Base-by-base conservation (phyloP, 2,329 filamentous ascomycete genomes). In the Colletotrichum nymphaeae region DNA sequence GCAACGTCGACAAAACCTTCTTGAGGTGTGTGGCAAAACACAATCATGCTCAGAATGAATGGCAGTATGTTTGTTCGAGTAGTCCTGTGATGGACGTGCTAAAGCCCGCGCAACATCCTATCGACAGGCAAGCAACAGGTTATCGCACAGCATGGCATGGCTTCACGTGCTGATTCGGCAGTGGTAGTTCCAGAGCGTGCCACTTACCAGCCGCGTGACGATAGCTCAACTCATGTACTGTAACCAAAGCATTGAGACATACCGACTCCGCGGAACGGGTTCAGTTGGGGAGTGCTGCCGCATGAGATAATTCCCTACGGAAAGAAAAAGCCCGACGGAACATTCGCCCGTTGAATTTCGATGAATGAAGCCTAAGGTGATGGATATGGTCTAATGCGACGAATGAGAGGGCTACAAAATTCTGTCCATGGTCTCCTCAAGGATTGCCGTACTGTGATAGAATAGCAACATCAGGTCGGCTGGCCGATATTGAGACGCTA, bases 401-500 rank as follows among this genome's bases (percentile, higher is more conserved):
- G 64, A 62, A n/a, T 26, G 19, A 37, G 59, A 62, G 32, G 6
- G 37, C 53, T 59, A n/a, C 28, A 16, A 32, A 9, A 46, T 26
- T 19, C 55, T 26, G 22, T 42, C 14, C n/a, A 60, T 32, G 56
- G 32, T 35, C 24, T 65, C 56, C 63, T 66, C 59, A 67, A 62
- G 58, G 71, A 56, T 46, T 42, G 60, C 70, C 56, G 49, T 37
- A 60, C 55, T 70, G 67, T 35, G 24, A 32, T 24, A 46, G 24
- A 42, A n/a, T 1, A 26, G 57, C 57, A 12, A n/a, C 5, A 42
- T n/a, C 22, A 60, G 57, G 49, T 63, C 53, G 35, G 37, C 42
- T 57, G 24, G 35, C 52, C 59, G 24, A 35, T 60, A 22, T 53
- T 26, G 55, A 65, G 60, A 22, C 55, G 28, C 67, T 73, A 73